Percentiles rank a stretch among this genome's conserved stretches.
phyloP scores from a whole-genome alignment of 495 filamentous ascomycete species.

The Cryomyces minteri region DNA sequence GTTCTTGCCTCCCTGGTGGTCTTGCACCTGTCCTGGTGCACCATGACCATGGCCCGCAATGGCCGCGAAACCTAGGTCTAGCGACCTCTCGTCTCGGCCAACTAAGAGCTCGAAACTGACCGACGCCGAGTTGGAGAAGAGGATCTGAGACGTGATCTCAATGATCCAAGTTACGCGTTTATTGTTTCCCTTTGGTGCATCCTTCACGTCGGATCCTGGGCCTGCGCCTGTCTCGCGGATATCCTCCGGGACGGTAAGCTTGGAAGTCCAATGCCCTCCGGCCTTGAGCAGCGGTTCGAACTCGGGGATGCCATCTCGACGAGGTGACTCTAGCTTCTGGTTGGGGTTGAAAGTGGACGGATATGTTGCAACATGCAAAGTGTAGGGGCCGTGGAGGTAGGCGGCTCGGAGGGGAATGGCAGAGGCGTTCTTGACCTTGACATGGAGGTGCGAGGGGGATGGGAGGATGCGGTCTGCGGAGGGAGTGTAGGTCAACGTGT shows the following conservation, averaged over 20 bases:
- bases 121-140: slow-evolving; percentile 74
- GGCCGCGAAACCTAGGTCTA: slow-evolving; percentile 41
- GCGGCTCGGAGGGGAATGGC: slow-evolving; percentile 80
- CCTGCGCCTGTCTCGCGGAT: slow-evolving; percentile 32
- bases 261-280: slow-evolving; percentile 65
- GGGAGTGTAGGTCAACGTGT: slow-evolving; percentile 89
- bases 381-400: slow-evolving; percentile 92
- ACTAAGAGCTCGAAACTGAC: slow-evolving; percentile 85
- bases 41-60: slow-evolving; percentile 26
- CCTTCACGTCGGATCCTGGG: background rate
- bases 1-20: slow-evolving; percentile 39
- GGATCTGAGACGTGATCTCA: slow-evolving; percentile 76
- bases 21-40: slow-evolving; percentile 48
- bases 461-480: slow-evolving; percentile 72
- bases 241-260: slow-evolving; percentile 54
- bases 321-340: slow-evolving; percentile 41
- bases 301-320: slow-evolving; percentile 49
- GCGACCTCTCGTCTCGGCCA: slow-evolving; percentile 64
- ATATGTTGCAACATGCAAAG: slow-evolving; percentile 67
- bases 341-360: slow-evolving; percentile 67
- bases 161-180: slow-evolving; percentile 64
- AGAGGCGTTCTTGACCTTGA: slow-evolving; percentile 83
- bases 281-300: slow-evolving; percentile 96
- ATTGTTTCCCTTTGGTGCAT: slow-evolving; percentile 7
- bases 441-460: slow-evolving; percentile 53